Evolutionary conservation across 164 flowering plant genomes (phyloP).

Genomic region (Sextonia rubra): DNA sequence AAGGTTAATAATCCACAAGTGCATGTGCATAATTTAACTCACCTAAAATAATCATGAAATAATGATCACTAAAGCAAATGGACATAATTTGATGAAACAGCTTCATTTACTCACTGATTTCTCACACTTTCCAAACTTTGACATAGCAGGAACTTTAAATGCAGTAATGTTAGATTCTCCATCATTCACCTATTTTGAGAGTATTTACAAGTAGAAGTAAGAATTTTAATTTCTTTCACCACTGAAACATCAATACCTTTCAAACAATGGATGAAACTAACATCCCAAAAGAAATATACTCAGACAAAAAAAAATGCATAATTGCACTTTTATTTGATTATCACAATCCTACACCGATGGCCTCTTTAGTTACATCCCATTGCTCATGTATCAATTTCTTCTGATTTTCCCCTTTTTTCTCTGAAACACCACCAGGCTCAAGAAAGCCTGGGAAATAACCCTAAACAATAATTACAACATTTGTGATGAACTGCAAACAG

Average conservation of each 20-base stretch:
- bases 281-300: not conserved
- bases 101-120: no score
- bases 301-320: not conserved
- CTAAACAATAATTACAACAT: not conserved
- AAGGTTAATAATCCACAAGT: no score
- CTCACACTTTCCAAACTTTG: no score
- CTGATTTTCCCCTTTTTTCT: not conserved
- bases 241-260: not conserved
- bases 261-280: not conserved
- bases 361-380: conserved; percentile 3
- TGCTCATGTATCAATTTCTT: not conserved
- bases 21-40: no score
- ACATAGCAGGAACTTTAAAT: no score
- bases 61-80: no score
- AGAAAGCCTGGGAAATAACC: not conserved
- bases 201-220: no score
- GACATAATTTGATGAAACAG: no score
- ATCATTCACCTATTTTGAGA: no score
- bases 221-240: no score
- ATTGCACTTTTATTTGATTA: not conserved
- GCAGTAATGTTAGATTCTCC: no score
- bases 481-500: not conserved
- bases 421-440: not conserved
- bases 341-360: not conserved
- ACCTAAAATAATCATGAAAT: no score